These are phyloP conservation scores for Garcia nutans DNA, from an alignment of 345 rosid species.

Conservation along the genomic window DNA sequence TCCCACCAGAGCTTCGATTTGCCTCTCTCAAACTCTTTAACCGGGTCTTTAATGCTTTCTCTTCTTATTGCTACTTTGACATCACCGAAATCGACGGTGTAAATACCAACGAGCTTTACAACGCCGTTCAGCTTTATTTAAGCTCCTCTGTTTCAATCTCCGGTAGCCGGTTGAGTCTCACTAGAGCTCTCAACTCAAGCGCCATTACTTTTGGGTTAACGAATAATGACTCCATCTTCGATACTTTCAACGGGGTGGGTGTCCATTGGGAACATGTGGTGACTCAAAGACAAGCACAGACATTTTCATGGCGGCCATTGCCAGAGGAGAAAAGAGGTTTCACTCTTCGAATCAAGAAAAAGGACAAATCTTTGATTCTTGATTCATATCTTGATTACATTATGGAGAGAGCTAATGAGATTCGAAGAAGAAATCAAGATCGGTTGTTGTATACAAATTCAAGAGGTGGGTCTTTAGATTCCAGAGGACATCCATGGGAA, in stretches of 20 bases:
- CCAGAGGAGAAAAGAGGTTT: slow-evolving; percentile 98
- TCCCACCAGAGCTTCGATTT: slow-evolving; percentile 89
- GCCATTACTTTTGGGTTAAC: slow-evolving; percentile 86
- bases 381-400: slow-evolving; percentile 69
- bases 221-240: slow-evolving; percentile 74
- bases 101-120: slow-evolving; percentile 97
- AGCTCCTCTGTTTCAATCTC: slow-evolving; percentile 69
- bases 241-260: slow-evolving; percentile 51
- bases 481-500: slow-evolving; percentile 96
- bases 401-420: slow-evolving; percentile 76
- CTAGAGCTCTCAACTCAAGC: slow-evolving; percentile 82
- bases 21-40: slow-evolving; percentile 56
- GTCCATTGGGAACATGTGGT: slow-evolving; percentile 95
- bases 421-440: slow-evolving; percentile 68
- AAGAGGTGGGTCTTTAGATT: slow-evolving; percentile 80
- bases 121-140: slow-evolving; percentile 96
- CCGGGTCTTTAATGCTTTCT: slow-evolving; percentile 54
- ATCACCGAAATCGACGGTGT: slow-evolving; percentile 95
- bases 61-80: slow-evolving; percentile 78
- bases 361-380: slow-evolving; percentile 57
- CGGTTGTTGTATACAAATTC: slow-evolving; percentile 78
- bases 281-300: slow-evolving; percentile 69
- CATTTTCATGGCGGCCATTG: slow-evolving; percentile 81
- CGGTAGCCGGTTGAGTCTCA: slow-evolving; percentile 79
- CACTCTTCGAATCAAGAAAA: slow-evolving; percentile 68